Evolutionary conservation across 2,329 filamentous ascomycete genomes (phyloP).

Genomic region (Ophiocordyceps camponoti-saundersi): DNA sequence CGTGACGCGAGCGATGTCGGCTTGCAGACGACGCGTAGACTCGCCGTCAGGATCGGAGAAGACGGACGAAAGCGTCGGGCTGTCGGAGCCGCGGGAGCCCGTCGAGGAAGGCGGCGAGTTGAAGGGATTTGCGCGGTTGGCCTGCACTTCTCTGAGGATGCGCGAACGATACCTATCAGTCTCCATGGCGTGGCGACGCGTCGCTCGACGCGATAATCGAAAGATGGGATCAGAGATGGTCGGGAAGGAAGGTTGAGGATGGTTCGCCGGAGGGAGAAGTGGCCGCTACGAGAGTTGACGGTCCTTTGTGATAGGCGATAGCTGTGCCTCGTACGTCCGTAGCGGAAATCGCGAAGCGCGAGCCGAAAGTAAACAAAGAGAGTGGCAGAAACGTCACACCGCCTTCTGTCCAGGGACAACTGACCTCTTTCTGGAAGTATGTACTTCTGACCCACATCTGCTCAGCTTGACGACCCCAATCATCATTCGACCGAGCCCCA

Average conservation of each 20-base stretch:
- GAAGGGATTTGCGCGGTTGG: constrained; percentile 36
- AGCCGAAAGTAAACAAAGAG: background rate
- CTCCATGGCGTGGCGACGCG: constrained; percentile 18
- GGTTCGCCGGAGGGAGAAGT: background rate
- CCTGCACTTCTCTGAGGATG: constrained; percentile 33
- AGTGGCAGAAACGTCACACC: background rate
- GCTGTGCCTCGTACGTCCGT: background rate
- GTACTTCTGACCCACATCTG: too few relatives aligned
- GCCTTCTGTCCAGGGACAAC: background rate
- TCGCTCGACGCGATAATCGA: constrained; percentile 1
- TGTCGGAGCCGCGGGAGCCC: constrained; percentile 38
- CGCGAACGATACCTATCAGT: constrained; percentile 28
- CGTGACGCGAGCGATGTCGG: constrained; percentile 27
- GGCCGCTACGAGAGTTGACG: background rate
- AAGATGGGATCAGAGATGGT: background rate
- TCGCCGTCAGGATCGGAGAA: constrained; percentile 36
- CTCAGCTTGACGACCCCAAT: too few relatives aligned
- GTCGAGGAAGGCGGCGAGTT: constrained; percentile 41
- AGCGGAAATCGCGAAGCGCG: background rate
- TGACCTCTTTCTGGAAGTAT: too few relatives aligned
- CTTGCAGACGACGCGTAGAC: constrained; percentile 32
- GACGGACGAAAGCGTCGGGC: constrained; percentile 33
- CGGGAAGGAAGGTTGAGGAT: background rate
- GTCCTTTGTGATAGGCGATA: background rate
- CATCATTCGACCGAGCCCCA: too few relatives aligned